Base-by-base conservation (phyloP, 139 green algal species). In the Coccomyxa sp. region DNA sequence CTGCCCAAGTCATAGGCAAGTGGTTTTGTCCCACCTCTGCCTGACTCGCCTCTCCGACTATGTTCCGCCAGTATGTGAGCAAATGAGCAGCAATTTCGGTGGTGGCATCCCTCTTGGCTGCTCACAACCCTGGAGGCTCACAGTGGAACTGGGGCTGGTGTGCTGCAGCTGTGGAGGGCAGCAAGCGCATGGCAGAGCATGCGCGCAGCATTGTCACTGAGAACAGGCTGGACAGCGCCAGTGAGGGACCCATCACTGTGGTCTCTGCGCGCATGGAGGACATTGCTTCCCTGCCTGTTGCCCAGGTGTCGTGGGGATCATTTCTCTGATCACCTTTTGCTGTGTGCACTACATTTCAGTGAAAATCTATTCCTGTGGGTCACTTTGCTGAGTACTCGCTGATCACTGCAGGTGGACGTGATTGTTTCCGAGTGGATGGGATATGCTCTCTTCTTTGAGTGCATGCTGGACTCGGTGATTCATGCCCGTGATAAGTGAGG, bases 381-480 rank as follows among this genome's bases (percentile, higher is more conserved):
- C 38, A 51, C 3, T 51, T 7, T 51, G 38, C 7, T 51, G 38
- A 51, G 38, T 51, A 7, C 38, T 51, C 38, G 38, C 38, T 51
- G 38, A 51, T 51, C 38, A 51, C 38, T 84, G 27, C 86, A 95
- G 88, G 94, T 95, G 51, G 93, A 97, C 82, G 92, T 97, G 59
- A 85, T 99, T 30, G 94, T 99, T 25, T 94, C 86, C 82, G 96
- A 99, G 87, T 99, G 96, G 96, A 99, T 99, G 96, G 96, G 95
- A 30, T 99, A 99, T 89, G 95, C 90, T 9, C 90, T 99, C 83
- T 88, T 99, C 60, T 99, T 98, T 89, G 97, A 99, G 90, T 94
- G 88, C 81, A 99, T 99, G 97, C 90, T 99, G 66, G 90, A 95
- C 83, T 93, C 90, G 13, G 95, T 99, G 74, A 59, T 97, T 14